Evolutionary conservation across 768 basidiomycete species (phyloP).

Genomic region (Pisolithus sp.): DNA sequence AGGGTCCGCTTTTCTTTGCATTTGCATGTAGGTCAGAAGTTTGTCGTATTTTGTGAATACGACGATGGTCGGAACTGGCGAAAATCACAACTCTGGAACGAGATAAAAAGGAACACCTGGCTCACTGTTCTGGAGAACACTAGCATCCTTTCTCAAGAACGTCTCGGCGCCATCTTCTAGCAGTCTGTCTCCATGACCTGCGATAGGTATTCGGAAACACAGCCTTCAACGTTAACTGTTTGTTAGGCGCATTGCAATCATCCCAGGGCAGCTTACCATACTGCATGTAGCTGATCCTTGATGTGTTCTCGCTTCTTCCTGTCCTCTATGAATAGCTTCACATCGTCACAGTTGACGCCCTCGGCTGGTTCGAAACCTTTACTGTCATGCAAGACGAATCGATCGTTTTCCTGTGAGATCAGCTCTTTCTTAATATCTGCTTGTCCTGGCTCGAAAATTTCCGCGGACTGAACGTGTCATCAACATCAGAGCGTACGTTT

Average conservation of each 20-base stretch:
- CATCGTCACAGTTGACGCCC: not conserved
- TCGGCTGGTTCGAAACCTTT: slow-evolving; percentile 11
- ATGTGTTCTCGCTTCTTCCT: not conserved
- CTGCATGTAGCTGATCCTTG: slow-evolving; percentile 8
- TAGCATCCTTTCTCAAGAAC: not conserved
- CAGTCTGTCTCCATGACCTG: not conserved
- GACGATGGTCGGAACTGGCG: not conserved
- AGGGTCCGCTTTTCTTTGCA: not conserved
- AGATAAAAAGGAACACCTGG: not conserved
- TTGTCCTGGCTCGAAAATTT: slow-evolving; percentile 2
- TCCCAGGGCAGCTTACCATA: slow-evolving; percentile 5
- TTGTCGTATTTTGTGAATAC: slow-evolving; percentile 1
- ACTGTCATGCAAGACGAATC: slow-evolving; percentile 13
- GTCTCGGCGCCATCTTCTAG: not conserved
- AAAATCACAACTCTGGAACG: not conserved
- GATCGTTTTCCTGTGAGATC: slow-evolving; percentile 8
- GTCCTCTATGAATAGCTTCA: slow-evolving; percentile 7
- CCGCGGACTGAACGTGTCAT: not conserved
- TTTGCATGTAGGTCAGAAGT: not conserved
- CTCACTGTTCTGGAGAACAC: not conserved
- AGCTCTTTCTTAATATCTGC: slow-evolving; percentile 9
- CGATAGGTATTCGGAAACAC: not conserved
- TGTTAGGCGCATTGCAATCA: not conserved
- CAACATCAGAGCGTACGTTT: not conserved
- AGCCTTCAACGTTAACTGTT: not conserved